Conservation (phyloP, 371 early-diverging fungal genomes). For the Entomophthora muscae region DNA sequence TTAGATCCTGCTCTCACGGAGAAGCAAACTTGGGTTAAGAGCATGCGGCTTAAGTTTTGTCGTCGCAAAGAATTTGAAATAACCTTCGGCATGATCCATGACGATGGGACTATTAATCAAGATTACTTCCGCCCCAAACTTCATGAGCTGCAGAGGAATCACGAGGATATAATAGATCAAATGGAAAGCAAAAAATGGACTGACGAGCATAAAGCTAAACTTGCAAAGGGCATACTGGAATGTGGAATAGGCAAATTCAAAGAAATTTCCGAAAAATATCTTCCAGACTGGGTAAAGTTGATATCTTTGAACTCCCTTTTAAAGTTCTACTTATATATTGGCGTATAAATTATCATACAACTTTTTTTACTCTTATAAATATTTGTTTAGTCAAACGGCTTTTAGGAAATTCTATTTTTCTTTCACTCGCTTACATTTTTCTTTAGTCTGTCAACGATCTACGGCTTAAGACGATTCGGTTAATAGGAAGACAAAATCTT, state of each 20-base stretch:
- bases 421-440: neutral
- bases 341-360: too few species aligned
- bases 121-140: slow-evolving; percentile 21
- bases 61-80: slow-evolving; percentile 59
- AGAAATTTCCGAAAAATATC: slow-evolving; percentile 57
- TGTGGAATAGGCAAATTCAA: slow-evolving; percentile 79
- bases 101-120: slow-evolving; percentile 72
- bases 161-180: slow-evolving; percentile 15
- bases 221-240: slow-evolving; percentile 65
- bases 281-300: slow-evolving; percentile 64
- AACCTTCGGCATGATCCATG: slow-evolving; percentile 58
- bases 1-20: slow-evolving; percentile 6
- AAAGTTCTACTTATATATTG: neutral
- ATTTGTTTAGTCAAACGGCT: neutral
- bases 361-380: neutral
- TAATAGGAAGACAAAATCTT: slow-evolving; percentile 76
- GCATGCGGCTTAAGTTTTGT: slow-evolving; percentile 65
- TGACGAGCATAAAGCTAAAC: slow-evolving; percentile 45
- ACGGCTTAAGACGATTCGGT: slow-evolving; percentile 61
- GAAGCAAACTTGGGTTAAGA: slow-evolving; percentile 61
- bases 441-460: slow-evolving; percentile 58
- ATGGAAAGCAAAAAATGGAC: slow-evolving; percentile 59
- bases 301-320: neutral
- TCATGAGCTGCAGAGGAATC: slow-evolving; percentile 8
- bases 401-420: neutral